phyloP scores from a whole-genome alignment of 2,329 filamentous ascomycete genomes.

The Plectosphaerella sp. region DNA sequence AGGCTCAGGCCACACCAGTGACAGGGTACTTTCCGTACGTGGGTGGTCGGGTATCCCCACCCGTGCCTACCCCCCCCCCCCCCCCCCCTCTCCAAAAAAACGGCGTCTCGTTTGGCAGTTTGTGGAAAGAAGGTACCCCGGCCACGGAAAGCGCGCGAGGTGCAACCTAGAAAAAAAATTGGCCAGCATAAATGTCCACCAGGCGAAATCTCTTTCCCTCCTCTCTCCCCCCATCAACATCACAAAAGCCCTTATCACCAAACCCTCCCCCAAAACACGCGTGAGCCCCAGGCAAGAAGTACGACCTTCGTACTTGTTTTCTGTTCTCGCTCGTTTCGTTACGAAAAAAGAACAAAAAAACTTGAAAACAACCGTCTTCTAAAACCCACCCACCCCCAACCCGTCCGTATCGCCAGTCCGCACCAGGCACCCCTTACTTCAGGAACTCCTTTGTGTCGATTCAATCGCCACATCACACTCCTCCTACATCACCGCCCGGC shows the following conservation, averaged over 20 bases:
- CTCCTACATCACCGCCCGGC: neutral
- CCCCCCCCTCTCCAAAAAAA: neutral
- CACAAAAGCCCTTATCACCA: constrained; percentile 35
- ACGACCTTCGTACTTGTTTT: constrained; percentile 55
- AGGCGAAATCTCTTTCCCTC: constrained; percentile 33
- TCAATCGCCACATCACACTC: neutral
- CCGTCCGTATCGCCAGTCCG: neutral
- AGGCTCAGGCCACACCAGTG: too few species aligned
- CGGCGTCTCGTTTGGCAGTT: neutral
- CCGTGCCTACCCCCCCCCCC: neutral
- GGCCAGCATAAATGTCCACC: constrained; percentile 12
- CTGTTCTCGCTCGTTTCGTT: constrained; percentile 54
- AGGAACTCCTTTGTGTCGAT: neutral
- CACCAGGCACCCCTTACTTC: neutral
- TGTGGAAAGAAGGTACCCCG: neutral
- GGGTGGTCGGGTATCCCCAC: neutral
- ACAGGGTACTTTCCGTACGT: neutral
- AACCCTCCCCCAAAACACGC: constrained; percentile 24
- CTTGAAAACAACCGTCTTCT: constrained; percentile 40
- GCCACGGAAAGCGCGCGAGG: constrained; percentile 4
- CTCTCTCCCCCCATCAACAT: constrained; percentile 37
- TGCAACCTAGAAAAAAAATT: constrained; percentile 14
- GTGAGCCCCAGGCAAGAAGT: constrained; percentile 50
- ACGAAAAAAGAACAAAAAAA: constrained; percentile 56
- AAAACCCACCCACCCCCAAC: neutral